These are phyloP conservation scores for Beauveria sp. DNA, from an alignment of 2,329 filamentous ascomycete species.

Conservation along the genomic window DNA sequence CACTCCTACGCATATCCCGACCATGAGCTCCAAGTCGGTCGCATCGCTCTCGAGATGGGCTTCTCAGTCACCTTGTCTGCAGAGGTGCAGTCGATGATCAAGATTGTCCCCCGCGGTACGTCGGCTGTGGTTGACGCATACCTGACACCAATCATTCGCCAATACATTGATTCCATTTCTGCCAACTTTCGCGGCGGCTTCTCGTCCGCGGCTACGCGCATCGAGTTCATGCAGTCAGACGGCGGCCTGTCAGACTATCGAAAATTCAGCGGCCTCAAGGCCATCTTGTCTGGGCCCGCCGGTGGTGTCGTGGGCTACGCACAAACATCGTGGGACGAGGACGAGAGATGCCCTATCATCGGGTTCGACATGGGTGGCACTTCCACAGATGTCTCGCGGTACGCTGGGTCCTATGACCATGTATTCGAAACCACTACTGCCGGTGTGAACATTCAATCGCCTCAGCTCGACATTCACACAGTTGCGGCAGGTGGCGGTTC, in stretches of 20 bases:
- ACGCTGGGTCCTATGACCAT: slow-evolving; percentile 39
- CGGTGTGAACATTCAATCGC: slow-evolving; percentile 69
- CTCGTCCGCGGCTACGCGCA: slow-evolving; percentile 36
- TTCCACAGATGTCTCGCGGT: slow-evolving; percentile 66
- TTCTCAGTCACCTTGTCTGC: slow-evolving; percentile 32
- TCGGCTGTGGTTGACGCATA: slow-evolving; percentile 38
- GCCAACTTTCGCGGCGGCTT: slow-evolving; percentile 30
- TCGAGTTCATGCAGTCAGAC: slow-evolving; percentile 66
- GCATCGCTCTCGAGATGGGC: slow-evolving; percentile 33
- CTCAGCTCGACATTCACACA: slow-evolving; percentile 76
- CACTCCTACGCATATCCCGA: slow-evolving; percentile 60
- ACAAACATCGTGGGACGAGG: slow-evolving; percentile 61
- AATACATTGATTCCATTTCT: slow-evolving; percentile 28
- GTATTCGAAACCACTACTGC: slow-evolving; percentile 70
- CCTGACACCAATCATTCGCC: slow-evolving; percentile 31
- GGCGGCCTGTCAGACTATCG: slow-evolving; percentile 45
- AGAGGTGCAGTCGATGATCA: slow-evolving; percentile 34
- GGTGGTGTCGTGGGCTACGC: slow-evolving; percentile 72
- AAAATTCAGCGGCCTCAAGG: slow-evolving; percentile 60
- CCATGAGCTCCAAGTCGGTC: slow-evolving; percentile 38
- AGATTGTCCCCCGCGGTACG: slow-evolving; percentile 35
- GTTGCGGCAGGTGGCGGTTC: slow-evolving; percentile 71
- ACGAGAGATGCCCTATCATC: slow-evolving; percentile 62
- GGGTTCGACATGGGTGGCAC: slow-evolving; percentile 71
- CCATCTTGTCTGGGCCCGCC: slow-evolving; percentile 68